These are phyloP conservation scores for Pseudogymnoascus sp. DNA, from an alignment of 2,329 filamentous ascomycete genomes.

Conservation along the genomic window DNA sequence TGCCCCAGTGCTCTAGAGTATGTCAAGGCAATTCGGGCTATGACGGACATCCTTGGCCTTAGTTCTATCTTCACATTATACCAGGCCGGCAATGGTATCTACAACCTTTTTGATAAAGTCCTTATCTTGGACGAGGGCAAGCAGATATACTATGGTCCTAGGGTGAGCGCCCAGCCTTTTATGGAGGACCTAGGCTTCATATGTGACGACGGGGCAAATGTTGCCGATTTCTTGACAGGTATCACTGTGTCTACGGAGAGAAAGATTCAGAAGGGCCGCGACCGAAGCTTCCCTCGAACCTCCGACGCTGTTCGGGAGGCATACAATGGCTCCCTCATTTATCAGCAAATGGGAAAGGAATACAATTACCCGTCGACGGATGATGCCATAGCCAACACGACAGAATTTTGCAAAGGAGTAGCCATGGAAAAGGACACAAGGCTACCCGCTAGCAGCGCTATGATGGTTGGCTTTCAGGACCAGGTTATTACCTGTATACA, in stretches of 20 bases:
- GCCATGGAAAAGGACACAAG: constrained; percentile 28
- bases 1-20: constrained; percentile 54
- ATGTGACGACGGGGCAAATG: constrained; percentile 52
- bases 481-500: constrained; percentile 49
- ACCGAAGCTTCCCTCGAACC: constrained; percentile 37
- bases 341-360: constrained; percentile 42
- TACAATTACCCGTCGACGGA: constrained; percentile 47
- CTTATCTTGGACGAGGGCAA: constrained; percentile 58
- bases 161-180: constrained; percentile 49
- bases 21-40: constrained; percentile 49
- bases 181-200: constrained; percentile 58
- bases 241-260: constrained; percentile 61
- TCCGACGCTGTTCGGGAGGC: constrained; percentile 35
- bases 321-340: constrained; percentile 46
- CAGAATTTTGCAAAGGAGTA: constrained; percentile 18
- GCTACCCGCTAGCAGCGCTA: constrained; percentile 44
- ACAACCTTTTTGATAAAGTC: constrained; percentile 62
- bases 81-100: constrained; percentile 62
- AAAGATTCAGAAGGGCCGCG: constrained; percentile 40
- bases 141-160: constrained; percentile 56
- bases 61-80: constrained; percentile 57
- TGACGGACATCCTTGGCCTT: constrained; percentile 54
- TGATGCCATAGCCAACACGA: constrained; percentile 28
- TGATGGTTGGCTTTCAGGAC: constrained; percentile 38
- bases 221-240: constrained; percentile 58